phyloP scores from a whole-genome alignment of 768 basidiomycete genomes.

The Suillus ampliporus region DNA sequence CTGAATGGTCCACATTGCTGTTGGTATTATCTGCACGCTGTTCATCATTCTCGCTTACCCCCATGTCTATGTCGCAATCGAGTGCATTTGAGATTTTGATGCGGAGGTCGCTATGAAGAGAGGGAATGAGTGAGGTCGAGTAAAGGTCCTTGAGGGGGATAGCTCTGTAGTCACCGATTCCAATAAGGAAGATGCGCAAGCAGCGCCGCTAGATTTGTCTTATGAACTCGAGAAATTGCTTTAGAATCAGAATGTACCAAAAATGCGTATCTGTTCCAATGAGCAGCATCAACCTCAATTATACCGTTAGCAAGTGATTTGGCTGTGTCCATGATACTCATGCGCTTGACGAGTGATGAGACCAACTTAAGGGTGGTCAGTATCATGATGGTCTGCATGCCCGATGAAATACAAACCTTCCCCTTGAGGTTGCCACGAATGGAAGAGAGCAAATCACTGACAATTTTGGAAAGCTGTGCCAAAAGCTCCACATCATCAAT shows the following conservation, averaged over 20 bases:
- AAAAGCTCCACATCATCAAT: conserved; percentile 4
- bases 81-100: not conserved
- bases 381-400: not conserved
- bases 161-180: not conserved
- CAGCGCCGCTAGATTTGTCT: not conserved
- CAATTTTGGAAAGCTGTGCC: conserved; percentile 5
- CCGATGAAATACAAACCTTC: not conserved
- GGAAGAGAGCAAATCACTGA: conserved; percentile 2
- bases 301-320: not conserved
- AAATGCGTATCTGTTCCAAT: conserved; percentile 13
- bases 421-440: conserved; percentile 9
- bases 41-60: not conserved
- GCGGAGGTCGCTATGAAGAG: not conserved
- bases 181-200: not conserved
- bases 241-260: conserved; percentile 5
- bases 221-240: not conserved
- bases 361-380: not conserved
- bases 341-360: not conserved
- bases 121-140: not conserved
- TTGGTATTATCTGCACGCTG: not conserved
- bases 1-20: not conserved
- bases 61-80: not conserved
- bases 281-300: conserved; percentile 13
- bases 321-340: conserved; percentile 9
- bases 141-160: not conserved